phyloP scores from a whole-genome alignment of 2,329 filamentous ascomycete species.

The Arthroderma sp. region DNA sequence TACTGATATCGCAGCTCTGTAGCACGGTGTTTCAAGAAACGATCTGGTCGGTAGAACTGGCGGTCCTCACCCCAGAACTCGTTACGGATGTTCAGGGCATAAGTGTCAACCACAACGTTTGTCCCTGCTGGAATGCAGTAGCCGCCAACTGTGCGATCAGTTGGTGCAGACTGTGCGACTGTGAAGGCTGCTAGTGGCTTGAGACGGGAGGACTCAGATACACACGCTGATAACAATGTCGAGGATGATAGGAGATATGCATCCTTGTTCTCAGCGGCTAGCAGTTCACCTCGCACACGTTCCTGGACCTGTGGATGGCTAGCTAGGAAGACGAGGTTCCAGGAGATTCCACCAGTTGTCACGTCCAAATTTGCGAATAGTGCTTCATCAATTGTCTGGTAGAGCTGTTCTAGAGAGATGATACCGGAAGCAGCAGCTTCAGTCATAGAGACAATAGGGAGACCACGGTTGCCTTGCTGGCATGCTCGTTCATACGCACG shows the following conservation, averaged over 20 bases:
- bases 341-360: slow-evolving; percentile 33
- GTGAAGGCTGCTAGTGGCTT: slow-evolving; percentile 33
- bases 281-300: slow-evolving; percentile 19
- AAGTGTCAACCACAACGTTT: slow-evolving; percentile 34
- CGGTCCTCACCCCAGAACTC: slow-evolving; percentile 31
- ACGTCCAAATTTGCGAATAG: slow-evolving; percentile 41
- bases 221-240: slow-evolving; percentile 24
- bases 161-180: slow-evolving; percentile 32
- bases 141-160: slow-evolving; percentile 23
- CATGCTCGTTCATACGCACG: slow-evolving; percentile 10
- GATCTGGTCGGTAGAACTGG: slow-evolving; percentile 24
- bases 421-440: slow-evolving; percentile 13
- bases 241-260: slow-evolving; percentile 19
- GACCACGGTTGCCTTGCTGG: neutral
- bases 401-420: slow-evolving; percentile 21
- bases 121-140: slow-evolving; percentile 29
- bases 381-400: slow-evolving; percentile 38
- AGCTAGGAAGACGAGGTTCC: slow-evolving; percentile 36
- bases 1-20: slow-evolving; percentile 4
- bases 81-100: slow-evolving; percentile 34
- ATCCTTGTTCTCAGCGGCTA: slow-evolving; percentile 7
- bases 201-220: slow-evolving; percentile 33
- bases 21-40: slow-evolving; percentile 10
- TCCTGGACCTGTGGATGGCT: slow-evolving; percentile 24
- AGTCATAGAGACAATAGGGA: slow-evolving; percentile 15